A percentile compares a stretch with the other conserved stretches of the same genome.
Conservation (phyloP, 495 filamentous ascomycete species). For the Hyphodiscus hymeniophilus region DNA sequence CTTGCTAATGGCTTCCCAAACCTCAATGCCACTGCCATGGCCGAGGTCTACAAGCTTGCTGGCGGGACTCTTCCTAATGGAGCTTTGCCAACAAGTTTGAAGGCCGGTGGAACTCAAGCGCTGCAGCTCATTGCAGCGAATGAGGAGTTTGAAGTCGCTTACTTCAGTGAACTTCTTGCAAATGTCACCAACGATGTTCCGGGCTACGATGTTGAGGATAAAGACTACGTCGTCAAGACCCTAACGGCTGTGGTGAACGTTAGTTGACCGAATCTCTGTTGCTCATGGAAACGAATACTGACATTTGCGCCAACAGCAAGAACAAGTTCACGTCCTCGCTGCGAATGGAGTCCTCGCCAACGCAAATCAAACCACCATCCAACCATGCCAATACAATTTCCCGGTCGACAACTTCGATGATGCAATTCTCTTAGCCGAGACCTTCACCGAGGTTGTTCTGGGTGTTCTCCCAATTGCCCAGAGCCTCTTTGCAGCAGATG, state of each 20-base stretch:
- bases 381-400: constrained; percentile 55
- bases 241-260: constrained; percentile 6
- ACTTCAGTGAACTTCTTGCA: constrained; percentile 49
- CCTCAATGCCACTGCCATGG: constrained; percentile 38
- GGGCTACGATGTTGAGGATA: constrained; percentile 43
- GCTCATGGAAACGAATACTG: too few relatives aligned
- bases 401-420: constrained; percentile 42
- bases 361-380: constrained; percentile 39
- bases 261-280: neutral
- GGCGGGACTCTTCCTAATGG: constrained; percentile 52
- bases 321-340: constrained; percentile 54
- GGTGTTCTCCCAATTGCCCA: constrained; percentile 55
- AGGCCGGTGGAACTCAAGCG: constrained; percentile 38
- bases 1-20: constrained; percentile 49
- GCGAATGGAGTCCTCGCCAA: constrained; percentile 45
- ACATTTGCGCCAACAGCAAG: constrained; percentile 57
- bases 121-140: constrained; percentile 57
- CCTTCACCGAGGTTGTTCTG: constrained; percentile 56
- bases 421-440: constrained; percentile 51
- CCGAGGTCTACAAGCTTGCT: constrained; percentile 41
- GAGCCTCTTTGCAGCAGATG: constrained; percentile 41
- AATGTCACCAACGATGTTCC: constrained; percentile 52
- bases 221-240: constrained; percentile 15
- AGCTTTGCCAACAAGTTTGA: constrained; percentile 41
- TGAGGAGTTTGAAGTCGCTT: constrained; percentile 57